Base-by-base conservation (phyloP, 2,329 filamentous ascomycete species). In the Lecanicillium sp. region DNA sequence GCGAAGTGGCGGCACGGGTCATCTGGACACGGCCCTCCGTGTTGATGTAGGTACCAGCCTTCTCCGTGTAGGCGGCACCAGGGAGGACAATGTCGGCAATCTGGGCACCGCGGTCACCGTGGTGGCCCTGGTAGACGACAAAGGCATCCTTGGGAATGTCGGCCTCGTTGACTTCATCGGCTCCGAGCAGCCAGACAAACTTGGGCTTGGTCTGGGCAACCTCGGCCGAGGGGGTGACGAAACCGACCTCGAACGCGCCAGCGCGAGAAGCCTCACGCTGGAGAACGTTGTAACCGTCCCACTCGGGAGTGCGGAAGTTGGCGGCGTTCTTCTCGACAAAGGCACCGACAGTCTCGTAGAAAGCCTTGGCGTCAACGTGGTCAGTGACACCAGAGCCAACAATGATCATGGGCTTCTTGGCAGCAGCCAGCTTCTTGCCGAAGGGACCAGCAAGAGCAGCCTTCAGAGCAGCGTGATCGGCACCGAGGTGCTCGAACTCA, bases 201-300 rank as follows among this genome's bases (percentile, higher is more conserved):
- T 97, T 98, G 54, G 93, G 84, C 64, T 83, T 87, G 42, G 87
- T 91, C 65, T 87, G 78, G 30, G 90, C 87, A 54, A 95, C 88
- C 55, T 82, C 79, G 2, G 83, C 71, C 14, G 89, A 95, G 41
- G 90, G 88, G 12, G 89, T 84, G 29, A 87, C 88, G 70, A 96
- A 98, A 61, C 93, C 93, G 59, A 98, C 83, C 71, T 98, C 93
- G 64, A 90, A 98, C 52, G 93, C 93, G 64, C 90, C 93, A 30
- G 86, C 86, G 58, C 91, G 85, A 53, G 93, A 96, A 51, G 93
- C 93, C 53, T 89, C 86, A 55, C 91, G 84, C 71, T 98, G 93
- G 44, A 98, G 83, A 52, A 98, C 83, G 66, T 96, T 98, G 78
- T 91, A 98, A 52, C 91, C 93, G 66, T 95, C 93, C 90, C 94